Evolutionary conservation across 345 rosid genomes (phyloP), one percentile per base, ranked within the genome.

Genomic region (Draba incana): DNA sequence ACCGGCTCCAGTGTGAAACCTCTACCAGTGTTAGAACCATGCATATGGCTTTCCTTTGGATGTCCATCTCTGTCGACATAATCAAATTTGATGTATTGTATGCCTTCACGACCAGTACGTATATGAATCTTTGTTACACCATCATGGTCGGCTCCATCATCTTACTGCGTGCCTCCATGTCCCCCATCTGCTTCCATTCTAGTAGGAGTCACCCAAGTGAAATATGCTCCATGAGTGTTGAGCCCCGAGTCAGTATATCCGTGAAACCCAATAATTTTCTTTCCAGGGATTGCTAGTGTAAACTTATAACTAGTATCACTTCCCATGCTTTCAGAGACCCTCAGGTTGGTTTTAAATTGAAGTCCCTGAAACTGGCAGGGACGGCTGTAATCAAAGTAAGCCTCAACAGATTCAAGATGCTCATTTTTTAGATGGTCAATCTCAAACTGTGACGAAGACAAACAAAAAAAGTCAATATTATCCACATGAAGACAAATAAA

Each of bases 211-310:
- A 44, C 33, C 71, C 44, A 33, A 1, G 46, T 55, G 2, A 67
- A 31, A 8, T 67, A 67, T 67, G 63, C 63, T 67, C 71, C 55
- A 44, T 44, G 43, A 8, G 71, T 16, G 4, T 27, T 2, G 2
- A 10, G 31, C 4, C 1, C 1, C 0, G 0, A 3, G 0, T 0
- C 3, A 4, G 20, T 7, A 53, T 5, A 52, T 42, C 71, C 71
- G 37, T 67, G 63, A 12, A 66, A 54, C 5, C 71, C 71, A 5
- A 20, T 66, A 1, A 66, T 66, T 24, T 30, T 20, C 4, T 66
- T 66, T 54, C 71, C 53, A 0, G 16, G 15, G 0, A 66, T n/a
- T 1, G 13, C 10, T 49, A 49, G 54, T 49, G 54, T 10, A 24
- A 49, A 49, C 14, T 49, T 49, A 10, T 12, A 8, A 10, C 30